A percentile compares a stretch with the other conserved stretches of the same genome.
phyloP scores from a whole-genome alignment of 1,139 yeast genomes.

The Taphrina deformans region DNA sequence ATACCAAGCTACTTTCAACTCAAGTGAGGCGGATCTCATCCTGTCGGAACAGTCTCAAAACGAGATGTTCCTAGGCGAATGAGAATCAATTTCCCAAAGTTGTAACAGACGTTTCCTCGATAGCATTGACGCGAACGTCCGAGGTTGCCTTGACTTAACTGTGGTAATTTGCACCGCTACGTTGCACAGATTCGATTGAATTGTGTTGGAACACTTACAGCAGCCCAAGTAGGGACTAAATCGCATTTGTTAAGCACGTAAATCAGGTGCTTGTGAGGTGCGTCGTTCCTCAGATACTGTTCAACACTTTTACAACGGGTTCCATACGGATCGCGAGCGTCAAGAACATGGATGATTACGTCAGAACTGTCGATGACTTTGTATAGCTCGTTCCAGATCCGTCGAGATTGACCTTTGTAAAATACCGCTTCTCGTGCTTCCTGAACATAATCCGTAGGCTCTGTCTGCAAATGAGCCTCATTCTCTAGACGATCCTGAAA shows the following conservation, averaged over 20 bases:
- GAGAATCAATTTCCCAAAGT: constrained; percentile 78
- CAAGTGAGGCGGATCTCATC: constrained; percentile 30
- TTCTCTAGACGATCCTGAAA: constrained; percentile 64
- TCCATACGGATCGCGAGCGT: constrained; percentile 96
- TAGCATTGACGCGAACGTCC: constrained; percentile 52
- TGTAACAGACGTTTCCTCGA: constrained; percentile 73
- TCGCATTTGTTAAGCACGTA: constrained; percentile 96
- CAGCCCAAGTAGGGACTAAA: constrained; percentile 98
- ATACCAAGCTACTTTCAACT: constrained; percentile 31
- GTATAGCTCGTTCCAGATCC: constrained; percentile 97
- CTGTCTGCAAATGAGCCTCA: constrained; percentile 41
- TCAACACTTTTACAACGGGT: constrained; percentile 93
- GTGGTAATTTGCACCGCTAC: constrained; percentile 42
- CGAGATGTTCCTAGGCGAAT: constrained; percentile 53
- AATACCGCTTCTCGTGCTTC: constrained; percentile 95
- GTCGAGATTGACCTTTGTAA: constrained; percentile 94
- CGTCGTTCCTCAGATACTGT: constrained; percentile 86
- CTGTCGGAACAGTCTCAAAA: constrained; percentile 48
- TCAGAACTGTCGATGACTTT: constrained; percentile 94
- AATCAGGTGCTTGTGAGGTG: constrained; percentile 94
- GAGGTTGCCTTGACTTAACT: constrained; percentile 51
- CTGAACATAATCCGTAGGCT: constrained; percentile 67
- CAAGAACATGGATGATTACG: constrained; percentile 92
- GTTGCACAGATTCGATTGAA: constrained; percentile 41
- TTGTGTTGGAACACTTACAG: constrained; percentile 64